Evolutionary conservation across 148 eudicot genomes (phyloP), one percentile per base, ranked within the genome.

Genomic region (Agrostemma githago): DNA sequence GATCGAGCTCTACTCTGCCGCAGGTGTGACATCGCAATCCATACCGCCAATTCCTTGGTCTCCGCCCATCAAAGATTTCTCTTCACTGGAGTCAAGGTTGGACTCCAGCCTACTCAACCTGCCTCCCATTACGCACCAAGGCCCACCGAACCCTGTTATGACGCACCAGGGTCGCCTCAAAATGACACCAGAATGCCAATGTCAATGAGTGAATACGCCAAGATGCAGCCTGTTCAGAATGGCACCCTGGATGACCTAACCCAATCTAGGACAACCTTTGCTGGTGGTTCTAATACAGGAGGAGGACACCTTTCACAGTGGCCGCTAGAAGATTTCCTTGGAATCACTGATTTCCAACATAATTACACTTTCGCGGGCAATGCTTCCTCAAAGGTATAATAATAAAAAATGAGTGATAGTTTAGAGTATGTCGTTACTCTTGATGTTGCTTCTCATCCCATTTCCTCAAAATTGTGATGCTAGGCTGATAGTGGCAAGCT

Each of bases 1-100:
- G 99, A 92, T 69, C 81, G 99, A 69, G 99, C 99, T 76, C 79
- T 95, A 69, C 87, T 92, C 4, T 95, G 99, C 83, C 81, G 97
- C 71, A 85, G 89, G 64, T 95, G 99, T 77, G 97, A 95, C 77
- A 79, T 95, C 66, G 84, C 99, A 60, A 88, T 95, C 79, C 99
- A 95, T 81, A 80, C 88, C 1, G 89, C 81, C 0, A 95, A 92
- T 77, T n/a, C 85, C 38, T 78, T 68, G 51, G 97, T 95, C 70
- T 83, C 92, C 10, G 82, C 81, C 40, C 99, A 95, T 81, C 89
- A 87, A 75, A 87, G 97, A 81, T 95, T 92, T 82, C 86, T 95
- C 38, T 88, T 95, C 51, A 90, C 96, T 14, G 97, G 99, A 82
- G 97, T 90, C 59, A 90, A 86, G 77, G 99, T 95, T 11, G 97